These are phyloP conservation scores for Neonectria faginata DNA, from an alignment of 2,329 filamentous ascomycete genomes.

Conservation along the genomic window DNA sequence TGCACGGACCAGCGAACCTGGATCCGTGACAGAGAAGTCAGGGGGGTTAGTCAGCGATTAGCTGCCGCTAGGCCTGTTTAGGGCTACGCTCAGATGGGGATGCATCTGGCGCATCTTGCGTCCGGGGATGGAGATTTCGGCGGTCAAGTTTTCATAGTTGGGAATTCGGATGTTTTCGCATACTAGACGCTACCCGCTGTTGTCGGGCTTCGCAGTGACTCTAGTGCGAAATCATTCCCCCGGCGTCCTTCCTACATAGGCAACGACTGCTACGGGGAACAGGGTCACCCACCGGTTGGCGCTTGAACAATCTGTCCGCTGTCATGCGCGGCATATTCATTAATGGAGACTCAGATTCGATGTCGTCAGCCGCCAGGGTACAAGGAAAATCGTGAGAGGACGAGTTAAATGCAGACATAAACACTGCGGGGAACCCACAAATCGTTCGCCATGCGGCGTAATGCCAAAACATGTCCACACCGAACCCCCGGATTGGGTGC, in stretches of 20 bases:
- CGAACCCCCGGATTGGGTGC: neutral
- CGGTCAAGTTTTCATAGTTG: conserved; percentile 10
- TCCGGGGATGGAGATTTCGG: conserved; percentile 20
- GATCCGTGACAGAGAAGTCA: conserved; percentile 23
- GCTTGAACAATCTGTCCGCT: conserved; percentile 6
- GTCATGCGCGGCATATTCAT: neutral
- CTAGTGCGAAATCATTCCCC: neutral
- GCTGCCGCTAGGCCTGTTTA: conserved; percentile 22
- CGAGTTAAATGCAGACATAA: neutral
- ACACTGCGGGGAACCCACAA: conserved; percentile 12
- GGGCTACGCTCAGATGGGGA: conserved; percentile 13
- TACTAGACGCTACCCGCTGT: neutral
- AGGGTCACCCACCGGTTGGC: conserved; percentile 1
- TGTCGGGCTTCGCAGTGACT: neutral
- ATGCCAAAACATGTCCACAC: neutral
- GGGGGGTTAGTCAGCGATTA: conserved; percentile 29
- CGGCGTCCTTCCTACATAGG: neutral
- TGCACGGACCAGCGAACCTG: conserved; percentile 46
- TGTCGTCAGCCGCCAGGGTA: neutral
- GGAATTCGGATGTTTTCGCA: neutral
- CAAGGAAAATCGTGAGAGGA: neutral
- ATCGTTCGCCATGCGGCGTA: conserved; percentile 1
- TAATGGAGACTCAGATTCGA: neutral
- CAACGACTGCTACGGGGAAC: conserved; percentile 10
- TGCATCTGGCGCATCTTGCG: conserved; percentile 24